Evolutionary conservation across 495 filamentous ascomycete species (phyloP), one percentile per base, ranked within the genome.

Genomic region (Neurospora sublineolata): DNA sequence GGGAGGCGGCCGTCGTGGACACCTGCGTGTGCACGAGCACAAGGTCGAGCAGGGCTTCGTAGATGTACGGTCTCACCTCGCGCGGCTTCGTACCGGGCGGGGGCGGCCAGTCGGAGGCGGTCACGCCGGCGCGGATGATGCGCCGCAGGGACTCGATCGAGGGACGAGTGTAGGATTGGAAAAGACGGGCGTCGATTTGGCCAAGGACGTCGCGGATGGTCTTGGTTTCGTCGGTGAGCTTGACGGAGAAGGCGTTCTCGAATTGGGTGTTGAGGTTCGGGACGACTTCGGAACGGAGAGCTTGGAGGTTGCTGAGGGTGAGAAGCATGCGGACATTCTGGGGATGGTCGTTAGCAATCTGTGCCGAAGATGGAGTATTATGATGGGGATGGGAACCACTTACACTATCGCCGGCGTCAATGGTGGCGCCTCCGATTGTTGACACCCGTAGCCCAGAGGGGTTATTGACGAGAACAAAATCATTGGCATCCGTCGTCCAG

Each of bases 21-120:
- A 98, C 92, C 80, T 98, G 94, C 2, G 92, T 91, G 83, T 99
- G 95, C 9, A 97, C 89, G 44, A 94, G 86, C 0, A 98, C 95
- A 37, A 99, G 88, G 6, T 82, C 81, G 46, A 98, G 86, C 36
- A 99, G 86, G 3, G 90, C 87, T 70, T 89, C 89, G 84, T 97
- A 97, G 71, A 98, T 88, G 79, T 98, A 99, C 0, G 93, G 90
- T 11, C 87, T 87, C 4, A 94, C 93, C 77, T 93, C 88, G 16
- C 85, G 86, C 3, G 94, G 93, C 33, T 89, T 89, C 64, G 79
- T 73, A 71, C 80, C 82, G 12, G 86, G 82, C 0, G 83, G 73
- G 0, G 92, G 91, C 1, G 86, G 82, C 94, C 94, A 98, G 73
- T 84, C 80, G 0, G 92, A 83, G 27, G 88, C 83, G 41, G 86